Conservation (phyloP, 1,284 basidiomycete species). For the Pisolithus thermaeus region DNA sequence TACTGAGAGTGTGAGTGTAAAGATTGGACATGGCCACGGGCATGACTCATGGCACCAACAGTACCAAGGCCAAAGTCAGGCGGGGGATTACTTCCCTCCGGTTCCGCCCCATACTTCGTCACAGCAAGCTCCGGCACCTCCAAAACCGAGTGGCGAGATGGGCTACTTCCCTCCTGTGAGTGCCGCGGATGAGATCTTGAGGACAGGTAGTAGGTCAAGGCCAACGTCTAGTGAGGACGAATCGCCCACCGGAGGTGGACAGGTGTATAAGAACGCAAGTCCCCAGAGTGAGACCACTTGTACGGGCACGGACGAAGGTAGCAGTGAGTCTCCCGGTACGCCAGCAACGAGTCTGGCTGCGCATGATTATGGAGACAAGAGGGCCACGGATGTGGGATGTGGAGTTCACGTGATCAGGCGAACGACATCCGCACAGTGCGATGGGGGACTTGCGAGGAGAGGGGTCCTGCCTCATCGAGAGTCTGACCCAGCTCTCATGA, state of each 20-base stretch:
- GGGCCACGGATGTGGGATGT: constrained; percentile 1
- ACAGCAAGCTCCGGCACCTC: neutral
- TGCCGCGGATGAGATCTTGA: constrained; percentile 40
- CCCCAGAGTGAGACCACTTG: constrained; percentile 3
- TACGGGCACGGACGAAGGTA: neutral
- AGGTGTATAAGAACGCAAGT: constrained; percentile 4
- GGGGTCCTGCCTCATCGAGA: constrained; percentile 28
- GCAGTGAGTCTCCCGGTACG: neutral
- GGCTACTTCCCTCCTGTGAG: constrained; percentile 38
- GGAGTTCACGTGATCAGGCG: constrained; percentile 24
- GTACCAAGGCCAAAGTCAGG: neutral
- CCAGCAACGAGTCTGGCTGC: constrained; percentile 5
- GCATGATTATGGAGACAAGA: constrained; percentile 11
- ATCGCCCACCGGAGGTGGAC: neutral
- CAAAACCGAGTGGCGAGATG: constrained; percentile 18
- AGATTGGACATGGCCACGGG: constrained; percentile 8
- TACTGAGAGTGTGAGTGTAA: constrained; percentile 6
- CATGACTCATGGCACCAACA: constrained; percentile 1
- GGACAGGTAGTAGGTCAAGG: constrained; percentile 15
- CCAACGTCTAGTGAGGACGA: constrained; percentile 7
- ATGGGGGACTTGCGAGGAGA: constrained; percentile 24
- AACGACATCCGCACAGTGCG: constrained; percentile 23
- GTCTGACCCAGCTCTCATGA: constrained; percentile 26
- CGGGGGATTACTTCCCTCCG: constrained; percentile 42
- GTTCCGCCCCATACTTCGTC: constrained; percentile 13